These are phyloP conservation scores for Tremellales sp. DNA, from an alignment of 1,284 basidiomycete species.

Conservation along the genomic window DNA sequence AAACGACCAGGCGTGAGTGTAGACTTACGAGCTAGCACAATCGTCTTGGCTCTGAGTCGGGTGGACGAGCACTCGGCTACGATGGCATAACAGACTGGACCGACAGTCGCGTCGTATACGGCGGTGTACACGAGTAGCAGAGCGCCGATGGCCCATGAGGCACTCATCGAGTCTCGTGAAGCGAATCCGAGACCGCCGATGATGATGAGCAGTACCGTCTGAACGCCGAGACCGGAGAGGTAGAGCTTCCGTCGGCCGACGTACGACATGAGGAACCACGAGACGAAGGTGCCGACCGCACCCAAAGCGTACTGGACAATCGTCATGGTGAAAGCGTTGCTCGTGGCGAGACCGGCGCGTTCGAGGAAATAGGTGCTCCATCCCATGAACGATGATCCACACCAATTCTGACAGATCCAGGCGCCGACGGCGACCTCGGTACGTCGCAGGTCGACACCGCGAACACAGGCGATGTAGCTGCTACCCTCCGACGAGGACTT, in stretches of 20 bases:
- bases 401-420: conserved; percentile 21
- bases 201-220: conserved; percentile 14
- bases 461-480: conserved; percentile 51
- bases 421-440: conserved; percentile 16
- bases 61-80: conserved; percentile 48
- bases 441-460: conserved; percentile 33
- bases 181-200: conserved; percentile 16
- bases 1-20: conserved; percentile 5
- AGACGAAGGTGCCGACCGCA: conserved; percentile 23
- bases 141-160: conserved; percentile 15
- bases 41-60: conserved; percentile 50
- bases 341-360: conserved; percentile 45
- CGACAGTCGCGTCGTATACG: conserved; percentile 21
- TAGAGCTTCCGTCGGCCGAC: conserved; percentile 49
- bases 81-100: conserved; percentile 39
- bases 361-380: conserved; percentile 21
- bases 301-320: conserved; percentile 32
- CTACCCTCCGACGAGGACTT: conserved; percentile 26
- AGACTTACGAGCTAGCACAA: conserved; percentile 51
- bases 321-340: conserved; percentile 41
- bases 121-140: conserved; percentile 19
- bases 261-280: conserved; percentile 43
- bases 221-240: conserved; percentile 19
- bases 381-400: conserved; percentile 13
- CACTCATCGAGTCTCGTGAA: conserved; percentile 5